phyloP scores from a whole-genome alignment of 768 basidiomycete genomes.

The Suillus discolor region DNA sequence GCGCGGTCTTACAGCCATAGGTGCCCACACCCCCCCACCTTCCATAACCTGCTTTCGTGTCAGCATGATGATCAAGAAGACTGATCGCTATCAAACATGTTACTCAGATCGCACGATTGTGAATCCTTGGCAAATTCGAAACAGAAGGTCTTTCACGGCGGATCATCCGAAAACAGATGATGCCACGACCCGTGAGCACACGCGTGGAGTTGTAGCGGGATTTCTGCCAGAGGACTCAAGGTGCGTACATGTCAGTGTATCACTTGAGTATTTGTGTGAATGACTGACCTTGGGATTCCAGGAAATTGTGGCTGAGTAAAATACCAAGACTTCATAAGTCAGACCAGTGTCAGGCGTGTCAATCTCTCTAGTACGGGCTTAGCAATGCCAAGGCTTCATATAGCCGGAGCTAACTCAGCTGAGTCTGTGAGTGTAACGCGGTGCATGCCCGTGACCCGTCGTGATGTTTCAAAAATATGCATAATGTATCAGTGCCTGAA shows the following conservation, averaged over 20 bases:
- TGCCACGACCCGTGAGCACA: neutral
- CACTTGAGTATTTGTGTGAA: neutral
- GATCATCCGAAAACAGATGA: neutral
- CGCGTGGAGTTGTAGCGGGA: neutral
- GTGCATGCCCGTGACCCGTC: too few species aligned
- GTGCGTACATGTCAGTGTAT: neutral
- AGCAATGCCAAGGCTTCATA: neutral
- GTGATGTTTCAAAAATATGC: neutral
- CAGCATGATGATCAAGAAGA: neutral
- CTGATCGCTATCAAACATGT: neutral
- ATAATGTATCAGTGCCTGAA: neutral
- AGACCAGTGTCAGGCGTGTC: neutral
- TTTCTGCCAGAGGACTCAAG: neutral
- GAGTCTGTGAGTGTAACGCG: too few species aligned
- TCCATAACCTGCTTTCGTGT: neutral
- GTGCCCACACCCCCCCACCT: neutral
- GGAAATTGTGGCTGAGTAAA: neutral
- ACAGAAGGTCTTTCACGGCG: neutral
- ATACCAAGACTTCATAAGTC: neutral
- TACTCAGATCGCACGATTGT: neutral
- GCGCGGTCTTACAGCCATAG: neutral
- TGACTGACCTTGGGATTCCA: neutral
- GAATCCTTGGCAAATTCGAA: neutral
- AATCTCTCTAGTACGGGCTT: neutral
- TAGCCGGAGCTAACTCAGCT: too few species aligned